Evolutionary conservation across 1,139 yeast genomes (phyloP).

Genomic region (Citeromyces siamensis): DNA sequence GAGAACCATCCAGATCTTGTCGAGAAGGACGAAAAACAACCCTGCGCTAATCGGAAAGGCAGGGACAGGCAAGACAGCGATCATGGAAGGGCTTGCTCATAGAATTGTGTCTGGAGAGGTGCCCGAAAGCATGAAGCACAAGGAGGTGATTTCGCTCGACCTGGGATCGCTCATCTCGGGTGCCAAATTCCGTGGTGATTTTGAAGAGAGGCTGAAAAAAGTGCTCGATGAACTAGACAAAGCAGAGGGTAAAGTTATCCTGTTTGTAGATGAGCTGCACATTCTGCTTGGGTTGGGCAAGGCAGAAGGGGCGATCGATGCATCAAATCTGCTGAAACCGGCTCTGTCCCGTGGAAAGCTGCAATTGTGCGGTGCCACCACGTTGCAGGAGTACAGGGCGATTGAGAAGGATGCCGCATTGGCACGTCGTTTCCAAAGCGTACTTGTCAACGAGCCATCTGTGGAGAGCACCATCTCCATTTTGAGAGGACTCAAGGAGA

Average conservation of each 20-base stretch:
- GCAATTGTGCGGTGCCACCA: constrained; percentile 98
- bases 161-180: constrained; percentile 87
- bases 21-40: constrained; percentile 87
- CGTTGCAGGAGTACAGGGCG: constrained; percentile 87
- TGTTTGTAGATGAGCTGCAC: constrained; percentile 90
- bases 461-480: constrained; percentile 90
- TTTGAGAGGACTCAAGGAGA: constrained; percentile 83
- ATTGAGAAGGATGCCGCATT: constrained; percentile 97
- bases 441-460: constrained; percentile 77
- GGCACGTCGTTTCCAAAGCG: constrained; percentile 93
- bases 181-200: constrained; percentile 91
- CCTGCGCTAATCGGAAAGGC: constrained; percentile 93
- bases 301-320: constrained; percentile 93
- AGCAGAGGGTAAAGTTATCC: constrained; percentile 62
- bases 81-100: constrained; percentile 94
- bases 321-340: constrained; percentile 88
- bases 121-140: constrained; percentile 85
- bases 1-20: constrained; percentile 81
- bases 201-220: constrained; percentile 77
- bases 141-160: constrained; percentile 73
- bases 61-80: constrained; percentile 96
- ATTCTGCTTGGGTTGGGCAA: constrained; percentile 87
- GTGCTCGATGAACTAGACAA: constrained; percentile 84
- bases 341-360: constrained; percentile 93
- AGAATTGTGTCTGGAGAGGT: constrained; percentile 85